phyloP scores from a whole-genome alignment of 2,329 filamentous ascomycete genomes.

The Tympanopsis confertula region DNA sequence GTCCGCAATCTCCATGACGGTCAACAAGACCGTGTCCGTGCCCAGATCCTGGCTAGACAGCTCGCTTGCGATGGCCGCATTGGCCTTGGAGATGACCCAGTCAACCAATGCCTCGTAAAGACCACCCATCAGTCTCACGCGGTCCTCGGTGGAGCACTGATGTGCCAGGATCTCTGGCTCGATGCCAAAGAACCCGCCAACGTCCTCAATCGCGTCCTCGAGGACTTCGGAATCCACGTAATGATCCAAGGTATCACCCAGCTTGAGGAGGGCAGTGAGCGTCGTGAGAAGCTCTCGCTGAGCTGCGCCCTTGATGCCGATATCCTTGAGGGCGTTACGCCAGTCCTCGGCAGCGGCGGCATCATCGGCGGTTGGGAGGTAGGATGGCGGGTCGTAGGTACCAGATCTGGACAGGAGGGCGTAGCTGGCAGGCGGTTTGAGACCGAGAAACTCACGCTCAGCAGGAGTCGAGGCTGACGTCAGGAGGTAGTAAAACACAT shows the following conservation, averaged over 20 bases:
- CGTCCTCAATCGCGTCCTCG: constrained; percentile 81
- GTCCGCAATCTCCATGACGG: constrained; percentile 74
- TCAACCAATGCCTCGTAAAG: constrained; percentile 91
- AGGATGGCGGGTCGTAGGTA: constrained; percentile 76
- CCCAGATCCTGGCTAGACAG: constrained; percentile 60
- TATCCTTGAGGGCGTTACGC: constrained; percentile 71
- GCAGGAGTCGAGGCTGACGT: constrained; percentile 81
- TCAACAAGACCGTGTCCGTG: constrained; percentile 76
- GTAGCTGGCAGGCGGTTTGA: constrained; percentile 70
- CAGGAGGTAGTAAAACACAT: constrained; percentile 93
- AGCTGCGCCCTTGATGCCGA: constrained; percentile 81
- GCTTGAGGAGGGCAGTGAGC: constrained; percentile 75
- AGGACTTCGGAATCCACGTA: constrained; percentile 72
- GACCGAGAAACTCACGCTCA: constrained; percentile 76
- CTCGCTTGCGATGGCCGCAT: constrained; percentile 69
- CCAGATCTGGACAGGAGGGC: constrained; percentile 68
- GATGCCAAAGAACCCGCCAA: constrained; percentile 72
- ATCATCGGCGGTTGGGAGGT: constrained; percentile 86
- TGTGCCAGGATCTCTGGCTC: constrained; percentile 71
- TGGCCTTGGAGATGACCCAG: constrained; percentile 84
- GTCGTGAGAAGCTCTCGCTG: constrained; percentile 77
- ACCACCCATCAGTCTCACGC: constrained; percentile 69
- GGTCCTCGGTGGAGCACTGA: constrained; percentile 74
- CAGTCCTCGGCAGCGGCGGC: constrained; percentile 88
- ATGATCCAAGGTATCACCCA: constrained; percentile 83